Conservation (phyloP, 805 yeast genomes). For the Clavispora phyllophila region DNA sequence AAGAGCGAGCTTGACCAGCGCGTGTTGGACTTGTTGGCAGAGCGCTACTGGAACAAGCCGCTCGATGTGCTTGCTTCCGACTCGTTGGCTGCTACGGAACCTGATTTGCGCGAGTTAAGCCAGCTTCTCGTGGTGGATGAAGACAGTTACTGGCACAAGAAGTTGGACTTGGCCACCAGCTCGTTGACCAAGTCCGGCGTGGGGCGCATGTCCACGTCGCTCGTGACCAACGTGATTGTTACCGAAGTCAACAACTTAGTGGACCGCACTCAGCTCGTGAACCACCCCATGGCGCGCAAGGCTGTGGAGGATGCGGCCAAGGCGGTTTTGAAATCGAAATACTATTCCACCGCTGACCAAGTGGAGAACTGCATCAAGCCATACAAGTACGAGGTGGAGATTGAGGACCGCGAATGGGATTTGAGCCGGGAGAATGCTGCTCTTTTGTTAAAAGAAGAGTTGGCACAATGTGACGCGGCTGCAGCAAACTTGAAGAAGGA, state of each 20-base stretch:
- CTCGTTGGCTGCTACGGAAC: conserved; percentile 29
- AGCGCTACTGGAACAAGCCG: conserved; percentile 86
- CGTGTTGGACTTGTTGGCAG: conserved; percentile 81
- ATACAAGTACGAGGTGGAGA: conserved; percentile 92
- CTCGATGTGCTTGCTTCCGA: conserved; percentile 11
- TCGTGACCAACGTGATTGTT: conserved; percentile 74
- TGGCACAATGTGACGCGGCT: conserved; percentile 71
- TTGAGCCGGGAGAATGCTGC: conserved; percentile 75
- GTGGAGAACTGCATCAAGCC: conserved; percentile 98
- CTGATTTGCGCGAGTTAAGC: conserved; percentile 51
- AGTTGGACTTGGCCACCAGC: conserved; percentile 78
- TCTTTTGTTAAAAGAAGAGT: conserved; percentile 72
- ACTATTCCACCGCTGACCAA: conserved; percentile 92
- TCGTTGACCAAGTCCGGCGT: conserved; percentile 88
- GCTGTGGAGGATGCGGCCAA: conserved; percentile 83
- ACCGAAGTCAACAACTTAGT: conserved; percentile 73
- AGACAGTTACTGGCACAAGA: conserved; percentile 82
- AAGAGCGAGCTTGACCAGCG: conserved; percentile 85
- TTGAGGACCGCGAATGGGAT: conserved; percentile 93
- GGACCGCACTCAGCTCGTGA: conserved; percentile 67
- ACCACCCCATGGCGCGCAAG: conserved; percentile 81
- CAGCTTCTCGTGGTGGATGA: conserved; percentile 47
- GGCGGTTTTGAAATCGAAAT: conserved; percentile 70
- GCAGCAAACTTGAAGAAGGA: conserved; percentile 54
- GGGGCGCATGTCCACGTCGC: conserved; percentile 81